These are phyloP conservation scores for Agroathelia rolfsii DNA, from an alignment of 1,284 basidiomycete genomes.

Conservation along the genomic window DNA sequence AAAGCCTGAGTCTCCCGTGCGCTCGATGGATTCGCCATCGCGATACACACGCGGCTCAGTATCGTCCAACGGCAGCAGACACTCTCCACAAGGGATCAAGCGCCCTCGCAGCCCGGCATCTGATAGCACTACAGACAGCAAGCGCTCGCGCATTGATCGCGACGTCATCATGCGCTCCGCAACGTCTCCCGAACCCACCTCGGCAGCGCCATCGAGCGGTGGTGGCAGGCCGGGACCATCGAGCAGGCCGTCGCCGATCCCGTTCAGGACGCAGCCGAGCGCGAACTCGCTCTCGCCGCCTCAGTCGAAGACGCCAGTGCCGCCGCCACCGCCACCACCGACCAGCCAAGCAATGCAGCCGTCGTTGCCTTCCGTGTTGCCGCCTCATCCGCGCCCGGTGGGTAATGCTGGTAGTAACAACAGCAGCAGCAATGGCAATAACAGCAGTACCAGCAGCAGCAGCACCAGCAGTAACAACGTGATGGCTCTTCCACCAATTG, in stretches of 20 bases:
- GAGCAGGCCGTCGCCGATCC: slow-evolving; percentile 60
- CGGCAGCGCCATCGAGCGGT: no score
- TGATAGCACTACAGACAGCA: slow-evolving; percentile 44
- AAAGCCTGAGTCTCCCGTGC: no score
- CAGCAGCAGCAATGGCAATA: no score
- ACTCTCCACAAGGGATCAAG: slow-evolving; percentile 47
- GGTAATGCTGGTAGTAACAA: no score
- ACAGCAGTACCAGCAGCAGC: no score
- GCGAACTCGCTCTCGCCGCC: slow-evolving; percentile 56
- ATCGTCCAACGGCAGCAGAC: slow-evolving; percentile 41
- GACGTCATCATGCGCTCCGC: slow-evolving; percentile 33
- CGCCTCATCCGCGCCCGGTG: slow-evolving; percentile 64
- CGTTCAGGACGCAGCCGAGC: slow-evolving; percentile 59
- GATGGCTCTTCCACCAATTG: no score
- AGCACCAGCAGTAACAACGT: no score
- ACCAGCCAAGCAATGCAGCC: slow-evolving; percentile 20
- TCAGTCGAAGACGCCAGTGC: slow-evolving; percentile 32
- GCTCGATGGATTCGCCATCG: no score
- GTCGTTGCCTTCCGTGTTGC: slow-evolving; percentile 43
- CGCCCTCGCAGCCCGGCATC: slow-evolving; percentile 55
- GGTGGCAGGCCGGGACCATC: slow-evolving; percentile 39
- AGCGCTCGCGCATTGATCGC: slow-evolving; percentile 57
- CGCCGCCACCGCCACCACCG: slow-evolving; percentile 38
- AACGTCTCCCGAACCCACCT: no score
- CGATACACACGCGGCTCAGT: slow-evolving; percentile 47